Evolutionary conservation across 2,329 filamentous ascomycete species (phyloP), one percentile per base, ranked within the genome.

Genomic region (Pseudocercospora musae): DNA sequence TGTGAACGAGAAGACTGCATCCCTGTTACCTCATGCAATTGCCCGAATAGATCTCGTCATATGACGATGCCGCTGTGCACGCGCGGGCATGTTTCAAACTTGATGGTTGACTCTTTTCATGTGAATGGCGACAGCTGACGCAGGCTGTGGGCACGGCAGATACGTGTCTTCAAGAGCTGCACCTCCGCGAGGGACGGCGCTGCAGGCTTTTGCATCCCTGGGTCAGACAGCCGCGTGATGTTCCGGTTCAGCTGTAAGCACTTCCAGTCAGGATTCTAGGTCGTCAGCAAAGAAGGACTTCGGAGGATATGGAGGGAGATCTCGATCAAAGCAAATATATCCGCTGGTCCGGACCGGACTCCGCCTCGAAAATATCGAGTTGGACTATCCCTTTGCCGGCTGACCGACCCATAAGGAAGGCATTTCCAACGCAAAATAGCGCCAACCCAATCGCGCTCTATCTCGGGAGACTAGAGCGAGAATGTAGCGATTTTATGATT

Each of bases 181-280:
- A 48, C 46, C 18, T 62, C 37, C 33, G 62, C 58, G 55, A 40
- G 57, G 11, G 11, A 25, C 48, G 18, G 50, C 18, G 53, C 53
- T 56, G 53, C 53, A 56, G 53, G 31, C 21, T 29, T 25, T 27
- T 27, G 33, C 57, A 52, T 27, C 37, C 50, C 23, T 57, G 60
- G 48, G 57, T 63, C 60, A 59, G 52, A 59, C 31, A 57, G 60
- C 50, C 60, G 57, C 60, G 56, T 63, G 60, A 59, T 46, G 3
- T 37, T 54, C 53, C 23, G 58, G 49, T n/a, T 25, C 21, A 29
- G 48, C 23, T 52, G 7, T 52, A 13, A n/a, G 33, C 33, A 37
- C 15, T 37, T 37, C 4, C 33, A 37, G 33, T 37, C 33, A 37
- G 2, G 1, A 37, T 37, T 37, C 33, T n/a, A n/a, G n/a, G n/a